Percentiles rank a stretch among this genome's conserved stretches.
These are phyloP conservation scores for Apiospora aurea DNA, from an alignment of 2,329 filamentous ascomycete genomes.

Conservation along the genomic window DNA sequence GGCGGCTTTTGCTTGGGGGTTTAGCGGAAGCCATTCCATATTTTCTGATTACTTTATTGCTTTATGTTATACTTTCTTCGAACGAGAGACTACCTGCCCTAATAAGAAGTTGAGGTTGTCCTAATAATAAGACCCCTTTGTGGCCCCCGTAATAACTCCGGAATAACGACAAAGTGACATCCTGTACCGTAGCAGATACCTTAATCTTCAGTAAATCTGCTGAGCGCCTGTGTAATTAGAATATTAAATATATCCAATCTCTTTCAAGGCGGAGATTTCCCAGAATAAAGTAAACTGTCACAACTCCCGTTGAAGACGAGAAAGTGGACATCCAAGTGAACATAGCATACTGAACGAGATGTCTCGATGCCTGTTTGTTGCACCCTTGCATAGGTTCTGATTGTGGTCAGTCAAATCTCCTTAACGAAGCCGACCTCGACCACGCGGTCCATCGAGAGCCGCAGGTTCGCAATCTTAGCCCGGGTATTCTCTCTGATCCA, in stretches of 20 bases:
- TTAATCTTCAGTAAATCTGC: neutral
- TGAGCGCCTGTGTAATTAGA: neutral
- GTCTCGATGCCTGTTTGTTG: neutral
- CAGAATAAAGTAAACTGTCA: neutral
- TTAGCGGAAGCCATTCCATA: neutral
- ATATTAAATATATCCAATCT: neutral
- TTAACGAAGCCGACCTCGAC: slow-evolving; percentile 76
- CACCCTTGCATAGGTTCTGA: neutral
- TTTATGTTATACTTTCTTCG: too few species aligned
- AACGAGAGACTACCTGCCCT: neutral
- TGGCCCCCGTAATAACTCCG: neutral
- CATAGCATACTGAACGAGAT: neutral
- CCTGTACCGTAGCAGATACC: neutral
- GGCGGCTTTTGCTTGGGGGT: neutral
- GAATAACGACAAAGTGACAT: neutral
- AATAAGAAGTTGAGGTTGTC: neutral
- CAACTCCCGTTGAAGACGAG: neutral
- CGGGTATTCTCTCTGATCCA: slow-evolving; percentile 72
- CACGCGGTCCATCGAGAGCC: slow-evolving; percentile 64
- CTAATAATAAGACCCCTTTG: neutral
- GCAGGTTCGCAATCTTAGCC: slow-evolving; percentile 69
- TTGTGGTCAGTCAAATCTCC: slow-evolving; percentile 44
- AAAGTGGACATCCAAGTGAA: neutral
- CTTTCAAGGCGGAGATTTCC: too few species aligned
- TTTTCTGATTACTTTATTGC: too few species aligned